phyloP scores from a whole-genome alignment of 129 eudicot species.

The Helianthus annuus region HanXRQr2.0-SUNRISE NC_035445.2:138026873-138027372 shows the following conservation, averaged over 20 bases:
- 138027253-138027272: neutral
- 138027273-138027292: too few species aligned
- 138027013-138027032: slow-evolving; percentile 49
- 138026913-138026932: neutral
- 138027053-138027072: slow-evolving; percentile 63
- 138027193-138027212: slow-evolving; percentile 28
- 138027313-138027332: too few species aligned
- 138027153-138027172: slow-evolving; percentile 94
- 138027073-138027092: slow-evolving; percentile 44
- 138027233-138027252: neutral
- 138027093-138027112: slow-evolving; percentile 55
- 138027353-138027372: too few species aligned
- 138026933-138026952: slow-evolving; percentile 42
- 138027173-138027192: slow-evolving; percentile 69
- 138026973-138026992: slow-evolving; percentile 60
- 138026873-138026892: too few species aligned
- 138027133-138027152: slow-evolving; percentile 89
- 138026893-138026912: neutral
- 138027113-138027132: slow-evolving; percentile 73
- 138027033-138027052: slow-evolving; percentile 58
- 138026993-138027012: slow-evolving; percentile 57
- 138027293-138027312: too few species aligned
- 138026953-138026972: slow-evolving; percentile 57
- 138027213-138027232: slow-evolving; percentile 33
- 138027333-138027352: too few species aligned